Evolutionary conservation across 176 grass and related monocot genomes (phyloP).

Genomic region (Eremochloa ophiuroides): DNA sequence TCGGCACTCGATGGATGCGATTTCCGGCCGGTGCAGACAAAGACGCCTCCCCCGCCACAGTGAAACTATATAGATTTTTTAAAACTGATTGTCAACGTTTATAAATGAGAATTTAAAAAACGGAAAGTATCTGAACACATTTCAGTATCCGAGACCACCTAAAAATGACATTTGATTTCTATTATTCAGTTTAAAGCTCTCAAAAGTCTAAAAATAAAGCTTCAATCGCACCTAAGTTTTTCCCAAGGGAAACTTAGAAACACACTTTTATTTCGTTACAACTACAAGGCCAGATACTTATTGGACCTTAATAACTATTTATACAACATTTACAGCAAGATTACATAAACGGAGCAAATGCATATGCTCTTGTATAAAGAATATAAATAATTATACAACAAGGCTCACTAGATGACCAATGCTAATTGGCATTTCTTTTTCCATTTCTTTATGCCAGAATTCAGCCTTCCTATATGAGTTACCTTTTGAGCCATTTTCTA

Average conservation of each 20-base stretch:
- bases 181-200: neutral
- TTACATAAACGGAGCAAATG: constrained; percentile 11
- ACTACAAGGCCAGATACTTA: neutral
- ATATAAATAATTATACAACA: constrained; percentile 33
- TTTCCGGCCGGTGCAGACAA: constrained; percentile 35
- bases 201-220: neutral
- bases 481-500: neutral
- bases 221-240: neutral
- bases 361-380: constrained; percentile 6
- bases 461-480: constrained; percentile 2
- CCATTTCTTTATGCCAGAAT: too few species aligned
- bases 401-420: constrained; percentile 14
- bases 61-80: too few species aligned
- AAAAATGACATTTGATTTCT: neutral
- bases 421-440: constrained; percentile 1
- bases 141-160: too few species aligned
- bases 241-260: neutral
- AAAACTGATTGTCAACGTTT: too few species aligned
- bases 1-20: neutral
- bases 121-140: too few species aligned
- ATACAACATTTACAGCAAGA: constrained; percentile 26
- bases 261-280: neutral
- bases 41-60: constrained; percentile 33
- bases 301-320: neutral
- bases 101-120: too few species aligned